Evolutionary conservation across 139 green algal species (phyloP), one percentile per base, ranked within the genome.

Genomic region (Coccomyxa sp.): DNA sequence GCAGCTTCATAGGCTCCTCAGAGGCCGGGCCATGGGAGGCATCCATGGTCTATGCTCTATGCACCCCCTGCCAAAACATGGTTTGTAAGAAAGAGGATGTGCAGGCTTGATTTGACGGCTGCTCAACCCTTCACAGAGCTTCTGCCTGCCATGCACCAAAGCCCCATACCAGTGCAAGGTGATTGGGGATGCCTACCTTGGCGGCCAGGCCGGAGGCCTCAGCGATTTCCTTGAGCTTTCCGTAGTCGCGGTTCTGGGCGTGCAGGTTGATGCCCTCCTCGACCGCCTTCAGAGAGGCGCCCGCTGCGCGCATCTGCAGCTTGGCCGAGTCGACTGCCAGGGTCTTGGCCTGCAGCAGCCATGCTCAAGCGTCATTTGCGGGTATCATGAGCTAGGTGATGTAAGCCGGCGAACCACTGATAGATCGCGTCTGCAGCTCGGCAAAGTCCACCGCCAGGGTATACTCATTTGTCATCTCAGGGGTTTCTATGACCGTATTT

Each of bases 171-270:
- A 35, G 29, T 71, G 22, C 10, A 35, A 35, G 14, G 22, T 58
- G 29, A 71, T 12, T 33, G 29, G 14, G 8, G 14, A 71, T 38
- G n/a, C 64, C 14, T 71, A 71, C 64, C 64, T 71, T 71, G 64
- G 68, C 31, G 68, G 68, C 68, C 1, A 72, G n/a, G 6, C n/a
- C 68, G 31, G 68, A 72, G 68, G 68, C 68, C 68, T 72, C 68
- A 27, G 68, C 68, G 68, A 33, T 72, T 5, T 72, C 68, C 68
- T 72, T 72, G 68, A 72, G 68, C 68, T 72, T 72, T 22, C 31
- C 68, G 68, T 39, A 72, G 68, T 72, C 31, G n/a, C 31, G 29
- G 68, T 72, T 72, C 24, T 72, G 31, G 68, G 68, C 68, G 6
- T 72, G 31, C n/a, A 72, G 31, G 24, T 72, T 10, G 68, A 72